These are phyloP conservation scores for Pyropia haitanensis DNA, from an alignment of 23 red algal genomes.

Conservation along the genomic window DNA sequence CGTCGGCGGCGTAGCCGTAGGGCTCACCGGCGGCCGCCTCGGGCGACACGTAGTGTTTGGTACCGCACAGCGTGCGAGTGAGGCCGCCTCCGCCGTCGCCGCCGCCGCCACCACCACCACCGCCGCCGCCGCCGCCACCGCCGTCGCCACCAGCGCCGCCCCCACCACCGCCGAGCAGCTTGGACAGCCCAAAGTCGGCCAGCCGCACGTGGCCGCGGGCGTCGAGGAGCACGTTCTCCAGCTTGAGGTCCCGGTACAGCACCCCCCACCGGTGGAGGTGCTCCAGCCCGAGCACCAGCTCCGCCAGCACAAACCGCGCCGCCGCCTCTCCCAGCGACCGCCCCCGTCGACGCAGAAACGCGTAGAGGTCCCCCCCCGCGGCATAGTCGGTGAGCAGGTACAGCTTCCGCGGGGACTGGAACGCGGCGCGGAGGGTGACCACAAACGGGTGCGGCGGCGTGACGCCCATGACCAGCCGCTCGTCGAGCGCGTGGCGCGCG, in stretches of 20 bases:
- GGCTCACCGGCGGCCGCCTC: conserved; percentile 40
- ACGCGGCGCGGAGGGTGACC: conserved; percentile 59
- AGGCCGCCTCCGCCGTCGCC: neutral
- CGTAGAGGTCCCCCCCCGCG: conserved; percentile 66
- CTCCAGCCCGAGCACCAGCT: conserved; percentile 66
- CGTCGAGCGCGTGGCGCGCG: conserved; percentile 52
- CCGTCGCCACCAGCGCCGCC: conserved; percentile 10
- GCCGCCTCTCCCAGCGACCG: conserved; percentile 19
- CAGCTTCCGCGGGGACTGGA: conserved; percentile 55
- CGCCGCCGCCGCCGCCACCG: conserved; percentile 1
- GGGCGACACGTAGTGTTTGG: conserved; percentile 60
- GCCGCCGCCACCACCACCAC: conserved; percentile 12
- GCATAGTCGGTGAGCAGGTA: conserved; percentile 84
- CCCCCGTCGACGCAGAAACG: conserved; percentile 11
- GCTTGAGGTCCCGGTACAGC: conserved; percentile 79
- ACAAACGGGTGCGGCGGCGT: conserved; percentile 37
- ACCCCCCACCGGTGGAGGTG: conserved; percentile 50
- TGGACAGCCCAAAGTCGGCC: conserved; percentile 80
- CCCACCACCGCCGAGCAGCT: conserved; percentile 34
- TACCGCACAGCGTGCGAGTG: conserved; percentile 67
- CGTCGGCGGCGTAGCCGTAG: conserved; percentile 37
- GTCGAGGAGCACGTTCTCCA: conserved; percentile 71
- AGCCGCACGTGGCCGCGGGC: conserved; percentile 52
- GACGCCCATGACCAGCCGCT: conserved; percentile 27
- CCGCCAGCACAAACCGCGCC: conserved; percentile 41